phyloP scores from a whole-genome alignment of 2,329 filamentous ascomycete species.

The Fusarium sp. region DNA sequence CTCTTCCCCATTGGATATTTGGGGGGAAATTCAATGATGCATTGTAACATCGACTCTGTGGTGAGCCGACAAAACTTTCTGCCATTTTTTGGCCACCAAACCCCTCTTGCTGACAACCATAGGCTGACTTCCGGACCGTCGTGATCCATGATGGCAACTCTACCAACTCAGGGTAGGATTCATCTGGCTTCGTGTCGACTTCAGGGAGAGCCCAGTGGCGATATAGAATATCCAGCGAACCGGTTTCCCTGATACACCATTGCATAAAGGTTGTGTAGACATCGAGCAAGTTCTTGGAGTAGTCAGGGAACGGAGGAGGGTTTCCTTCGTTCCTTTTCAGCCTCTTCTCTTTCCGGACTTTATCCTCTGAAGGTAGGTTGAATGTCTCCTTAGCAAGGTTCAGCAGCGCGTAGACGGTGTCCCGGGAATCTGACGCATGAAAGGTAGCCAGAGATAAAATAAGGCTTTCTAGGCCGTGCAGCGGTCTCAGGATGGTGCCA shows the following conservation, averaged over 20 bases:
- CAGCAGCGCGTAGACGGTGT: too few species aligned
- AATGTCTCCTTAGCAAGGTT: not conserved
- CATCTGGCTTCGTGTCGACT: not conserved
- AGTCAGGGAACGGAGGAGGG: not conserved
- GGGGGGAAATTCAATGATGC: not conserved
- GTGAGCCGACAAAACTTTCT: not conserved
- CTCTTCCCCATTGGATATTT: not conserved
- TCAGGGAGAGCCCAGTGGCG: not conserved
- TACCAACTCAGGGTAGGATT: not conserved
- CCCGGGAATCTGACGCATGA: too few species aligned
- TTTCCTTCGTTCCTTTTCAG: not conserved
- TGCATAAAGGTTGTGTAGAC: not conserved
- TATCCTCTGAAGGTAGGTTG: not conserved
- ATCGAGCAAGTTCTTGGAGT: not conserved
- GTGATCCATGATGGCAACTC: not conserved
- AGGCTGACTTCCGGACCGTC: not conserved
- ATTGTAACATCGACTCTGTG: not conserved
- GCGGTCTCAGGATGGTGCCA: too few species aligned
- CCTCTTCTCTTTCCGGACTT: not conserved
- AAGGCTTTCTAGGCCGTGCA: too few species aligned
- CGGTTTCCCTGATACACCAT: not conserved
- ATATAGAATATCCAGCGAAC: not conserved
- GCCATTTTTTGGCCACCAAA: not conserved
- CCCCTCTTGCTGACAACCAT: not conserved
- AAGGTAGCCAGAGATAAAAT: too few species aligned